These are phyloP conservation scores for Arxiozyma bovina DNA, from an alignment of 1,139 yeast genomes.

Conservation along the genomic window DNA sequence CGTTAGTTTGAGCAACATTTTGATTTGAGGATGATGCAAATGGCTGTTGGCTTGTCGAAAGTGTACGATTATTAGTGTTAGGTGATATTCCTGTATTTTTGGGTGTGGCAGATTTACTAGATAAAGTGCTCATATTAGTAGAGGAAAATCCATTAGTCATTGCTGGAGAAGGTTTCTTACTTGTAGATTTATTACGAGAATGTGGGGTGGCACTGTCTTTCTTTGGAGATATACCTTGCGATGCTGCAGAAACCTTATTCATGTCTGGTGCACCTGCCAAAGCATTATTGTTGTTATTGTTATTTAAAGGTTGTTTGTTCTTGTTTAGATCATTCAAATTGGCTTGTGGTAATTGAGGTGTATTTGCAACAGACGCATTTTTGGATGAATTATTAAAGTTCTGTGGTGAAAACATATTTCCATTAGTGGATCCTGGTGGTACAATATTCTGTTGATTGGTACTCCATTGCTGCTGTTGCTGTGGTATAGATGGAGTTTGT, in stretches of 20 bases:
- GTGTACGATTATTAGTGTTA: conserved; percentile 5
- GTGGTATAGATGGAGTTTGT: conserved; percentile 6
- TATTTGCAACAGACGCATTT: neutral
- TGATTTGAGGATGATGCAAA: conserved; percentile 15
- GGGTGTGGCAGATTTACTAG: conserved; percentile 14
- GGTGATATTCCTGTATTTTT: conserved; percentile 8
- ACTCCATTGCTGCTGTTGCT: conserved; percentile 17
- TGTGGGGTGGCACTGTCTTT: conserved; percentile 2
- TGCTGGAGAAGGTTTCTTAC: conserved; percentile 10
- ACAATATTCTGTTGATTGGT: neutral
- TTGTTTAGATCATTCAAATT: neutral
- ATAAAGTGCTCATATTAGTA: neutral
- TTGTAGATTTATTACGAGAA: conserved; percentile 6
- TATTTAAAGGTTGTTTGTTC: neutral
- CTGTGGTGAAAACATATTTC: conserved; percentile 6
- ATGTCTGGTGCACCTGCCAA: neutral
- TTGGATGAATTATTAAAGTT: neutral
- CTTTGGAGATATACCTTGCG: conserved; percentile 5
- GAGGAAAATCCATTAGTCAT: neutral
- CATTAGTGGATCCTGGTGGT: conserved; percentile 6
- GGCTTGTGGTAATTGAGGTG: conserved; percentile 2
- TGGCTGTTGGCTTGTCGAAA: conserved; percentile 9
- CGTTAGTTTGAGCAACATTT: conserved; percentile 6
- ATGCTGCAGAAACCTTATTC: neutral
- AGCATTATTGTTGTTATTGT: neutral